Conservation (phyloP, 2,329 filamentous ascomycete genomes). For the Aspergillus sp. region DNA sequence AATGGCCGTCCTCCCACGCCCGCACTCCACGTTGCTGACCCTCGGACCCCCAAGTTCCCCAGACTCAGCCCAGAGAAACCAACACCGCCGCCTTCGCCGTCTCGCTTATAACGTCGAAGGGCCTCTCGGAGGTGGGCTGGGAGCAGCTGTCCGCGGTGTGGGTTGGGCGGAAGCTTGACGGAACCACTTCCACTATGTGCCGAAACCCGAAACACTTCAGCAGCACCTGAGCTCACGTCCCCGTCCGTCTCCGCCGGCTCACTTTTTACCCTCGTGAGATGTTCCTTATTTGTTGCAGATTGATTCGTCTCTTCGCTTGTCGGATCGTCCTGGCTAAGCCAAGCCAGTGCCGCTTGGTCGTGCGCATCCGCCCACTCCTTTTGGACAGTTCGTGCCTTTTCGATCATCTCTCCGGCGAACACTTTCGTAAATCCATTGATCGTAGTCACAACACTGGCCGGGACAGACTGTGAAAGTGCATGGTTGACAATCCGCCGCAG, state of each 20-base stretch:
- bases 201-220: constrained; percentile 13
- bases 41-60: constrained; percentile 45
- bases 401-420: constrained; percentile 66
- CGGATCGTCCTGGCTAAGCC: constrained; percentile 56
- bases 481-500: constrained; percentile 63
- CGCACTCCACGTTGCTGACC: constrained; percentile 44
- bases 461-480: constrained; percentile 66
- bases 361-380: constrained; percentile 50
- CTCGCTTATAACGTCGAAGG: constrained; percentile 48
- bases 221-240: background rate
- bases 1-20: constrained; percentile 43
- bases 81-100: constrained; percentile 49
- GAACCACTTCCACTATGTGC: constrained; percentile 1
- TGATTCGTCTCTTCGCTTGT: constrained; percentile 33
- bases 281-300: background rate
- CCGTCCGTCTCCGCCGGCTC: constrained; percentile 22
- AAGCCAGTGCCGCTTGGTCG: constrained; percentile 53
- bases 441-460: constrained; percentile 62
- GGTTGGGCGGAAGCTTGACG: constrained; percentile 42
- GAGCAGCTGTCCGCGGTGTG: constrained; percentile 48
- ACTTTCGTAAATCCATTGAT: constrained; percentile 66
- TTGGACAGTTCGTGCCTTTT: constrained; percentile 65
- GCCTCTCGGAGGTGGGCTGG: constrained; percentile 53
- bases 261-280: constrained; percentile 18
- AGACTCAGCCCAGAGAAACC: constrained; percentile 50